Base-by-base conservation (phyloP, 495 filamentous ascomycete species). In the Xylaria cubensis region DNA sequence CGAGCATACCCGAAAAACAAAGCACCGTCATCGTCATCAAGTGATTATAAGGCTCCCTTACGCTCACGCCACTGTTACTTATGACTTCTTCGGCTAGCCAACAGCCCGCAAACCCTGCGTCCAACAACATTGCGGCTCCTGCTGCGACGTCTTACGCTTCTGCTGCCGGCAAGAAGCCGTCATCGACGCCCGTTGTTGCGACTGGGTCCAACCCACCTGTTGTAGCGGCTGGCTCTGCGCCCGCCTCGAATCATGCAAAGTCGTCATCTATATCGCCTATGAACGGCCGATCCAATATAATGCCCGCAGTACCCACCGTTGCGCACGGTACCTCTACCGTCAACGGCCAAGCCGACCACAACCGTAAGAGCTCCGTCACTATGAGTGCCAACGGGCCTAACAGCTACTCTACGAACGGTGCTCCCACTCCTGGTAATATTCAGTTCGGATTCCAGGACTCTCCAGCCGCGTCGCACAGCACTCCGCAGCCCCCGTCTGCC, bases 401-500 rank as follows among this genome's bases (percentile, higher is more conserved):
- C 67, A 90, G 90, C 72, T 91, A 91, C 74, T 89, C 90, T 65
- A 88, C 91, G 39, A 96, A 97, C 84, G 93, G 93, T 73, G 84
- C 88, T 61, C 87, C 81, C 75, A 88, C 89, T 76, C 83, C 85
- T 72, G 87, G 88, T 66, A 61, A 13, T 61, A 91, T 90, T 67
- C 90, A 93, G 84, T 97, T 97, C 78, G 94, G 94, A 72, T 92
- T 90, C 74, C 86, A 88, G 76, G 87, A 89, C 66, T 96, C 94
- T 58, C 92, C 94, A 26, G 89, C 90, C 68, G 83, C 89, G 75
- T 85, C 88, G 26, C 85, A 92, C 74, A 89, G 86, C 78, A 84
- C 84, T 24, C 89, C 88, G 17, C 86, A 87, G 70, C 81, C 84
- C 59, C 82, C 85, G 41, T 86, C 90, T 36, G 88, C 84, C 64